Conservation (phyloP, 139 green algal genomes). For the Tetraselmis striata region DNA sequence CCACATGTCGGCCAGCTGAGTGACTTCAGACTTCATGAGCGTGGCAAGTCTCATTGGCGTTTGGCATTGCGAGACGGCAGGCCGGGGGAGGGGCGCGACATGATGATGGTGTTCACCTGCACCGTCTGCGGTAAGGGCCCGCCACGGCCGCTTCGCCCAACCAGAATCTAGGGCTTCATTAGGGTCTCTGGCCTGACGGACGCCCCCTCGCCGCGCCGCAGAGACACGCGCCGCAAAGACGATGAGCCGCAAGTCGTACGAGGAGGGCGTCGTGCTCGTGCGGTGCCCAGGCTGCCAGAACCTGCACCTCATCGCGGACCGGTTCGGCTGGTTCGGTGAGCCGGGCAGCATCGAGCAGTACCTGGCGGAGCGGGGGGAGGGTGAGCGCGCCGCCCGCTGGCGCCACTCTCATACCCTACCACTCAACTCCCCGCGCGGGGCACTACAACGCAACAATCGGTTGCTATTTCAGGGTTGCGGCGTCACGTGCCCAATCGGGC, state of each 20-base stretch:
- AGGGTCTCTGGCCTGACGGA: neutral
- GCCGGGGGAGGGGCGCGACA: neutral
- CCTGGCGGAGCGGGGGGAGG: slow-evolving; percentile 15
- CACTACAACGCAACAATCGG: no score
- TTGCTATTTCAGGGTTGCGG: no score
- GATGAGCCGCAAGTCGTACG: slow-evolving; percentile 46
- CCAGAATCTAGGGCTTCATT: no score
- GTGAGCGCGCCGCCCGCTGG: neutral
- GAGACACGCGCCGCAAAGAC: slow-evolving; percentile 48
- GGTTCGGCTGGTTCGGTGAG: slow-evolving; percentile 51
- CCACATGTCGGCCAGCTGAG: no score
- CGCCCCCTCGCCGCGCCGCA: neutral
- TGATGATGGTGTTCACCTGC: neutral
- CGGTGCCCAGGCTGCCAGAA: slow-evolving; percentile 46
- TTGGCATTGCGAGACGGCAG: neutral
- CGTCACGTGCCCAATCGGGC: no score
- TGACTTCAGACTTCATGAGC: no score
- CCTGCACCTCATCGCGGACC: slow-evolving; percentile 60
- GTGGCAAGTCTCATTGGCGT: no score
- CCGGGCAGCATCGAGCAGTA: slow-evolving; percentile 19
- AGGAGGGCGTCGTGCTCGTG: slow-evolving; percentile 55
- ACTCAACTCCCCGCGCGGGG: no score
- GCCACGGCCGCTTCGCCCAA: neutral
- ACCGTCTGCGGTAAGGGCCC: neutral
- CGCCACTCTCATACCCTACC: neutral